Conservation (phyloP, 2,329 filamentous ascomycete species). For the Fusarium udum region DNA sequence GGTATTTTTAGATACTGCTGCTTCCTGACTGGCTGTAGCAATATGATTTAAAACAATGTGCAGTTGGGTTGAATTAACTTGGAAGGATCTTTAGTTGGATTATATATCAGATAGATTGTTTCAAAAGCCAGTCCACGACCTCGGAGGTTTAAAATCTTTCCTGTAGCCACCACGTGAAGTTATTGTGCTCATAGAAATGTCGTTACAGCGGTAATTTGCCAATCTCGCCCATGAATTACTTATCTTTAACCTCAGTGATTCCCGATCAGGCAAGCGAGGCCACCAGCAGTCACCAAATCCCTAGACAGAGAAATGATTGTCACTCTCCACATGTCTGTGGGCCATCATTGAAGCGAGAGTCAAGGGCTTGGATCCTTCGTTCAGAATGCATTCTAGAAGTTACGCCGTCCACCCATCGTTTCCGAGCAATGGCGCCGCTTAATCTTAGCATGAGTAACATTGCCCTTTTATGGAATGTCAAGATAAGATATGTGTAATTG, state of each 20-base stretch:
- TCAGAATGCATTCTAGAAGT: no score
- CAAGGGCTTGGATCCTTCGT: no score
- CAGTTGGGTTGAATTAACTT: neutral
- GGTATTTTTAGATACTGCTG: neutral
- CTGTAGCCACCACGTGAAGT: accelerated
- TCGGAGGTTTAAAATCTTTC: neutral
- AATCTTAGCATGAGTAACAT: no score
- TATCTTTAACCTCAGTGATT: neutral
- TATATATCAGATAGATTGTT: neutral
- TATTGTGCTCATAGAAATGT: neutral
- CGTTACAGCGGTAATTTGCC: accelerated
- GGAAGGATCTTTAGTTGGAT: no score
- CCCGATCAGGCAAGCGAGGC: neutral
- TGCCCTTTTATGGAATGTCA: no score
- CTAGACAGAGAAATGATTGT: neutral
- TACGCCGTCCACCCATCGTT: no score
- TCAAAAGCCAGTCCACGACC: neutral
- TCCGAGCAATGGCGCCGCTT: no score
- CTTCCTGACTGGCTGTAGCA: no score
- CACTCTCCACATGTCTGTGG: accelerated
- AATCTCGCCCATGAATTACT: no score
- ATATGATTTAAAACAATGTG: neutral
- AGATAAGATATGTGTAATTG: no score
- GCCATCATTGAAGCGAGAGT: neutral
- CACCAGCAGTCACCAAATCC: neutral